A percentile compares a stretch with the other conserved stretches of the same genome.
phyloP scores from a whole-genome alignment of 1,284 basidiomycete species.

The Polyporus tsugae region DNA sequence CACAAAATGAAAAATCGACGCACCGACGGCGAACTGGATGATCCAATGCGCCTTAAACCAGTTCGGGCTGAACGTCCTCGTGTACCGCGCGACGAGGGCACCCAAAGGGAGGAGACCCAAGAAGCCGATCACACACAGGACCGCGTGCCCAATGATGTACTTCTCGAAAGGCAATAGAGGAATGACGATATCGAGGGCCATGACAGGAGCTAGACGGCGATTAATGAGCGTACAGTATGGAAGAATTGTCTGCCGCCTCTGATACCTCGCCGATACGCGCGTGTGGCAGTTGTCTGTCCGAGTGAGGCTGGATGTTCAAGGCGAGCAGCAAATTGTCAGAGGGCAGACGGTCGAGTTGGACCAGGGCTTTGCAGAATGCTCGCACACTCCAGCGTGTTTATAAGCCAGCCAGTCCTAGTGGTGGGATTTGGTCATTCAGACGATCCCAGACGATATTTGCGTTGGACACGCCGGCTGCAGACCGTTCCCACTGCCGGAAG shows the following conservation, averaged over 20 bases:
- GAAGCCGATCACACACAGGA: slow-evolving; percentile 42
- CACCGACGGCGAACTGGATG: slow-evolving; percentile 39
- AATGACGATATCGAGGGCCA: slow-evolving; percentile 11
- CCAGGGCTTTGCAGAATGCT: slow-evolving; percentile 7
- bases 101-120: slow-evolving; percentile 43
- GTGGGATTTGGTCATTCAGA: slow-evolving; percentile 24
- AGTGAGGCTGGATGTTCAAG: neutral
- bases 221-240: slow-evolving; percentile 1
- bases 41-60: slow-evolving; percentile 43
- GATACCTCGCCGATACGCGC: neutral
- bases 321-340: slow-evolving; percentile 4
- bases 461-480: slow-evolving; percentile 8
- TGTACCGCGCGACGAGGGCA: slow-evolving; percentile 42
- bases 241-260: neutral
- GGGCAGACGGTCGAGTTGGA: slow-evolving; percentile 12
- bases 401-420: slow-evolving; percentile 28
- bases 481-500: slow-evolving; percentile 20
- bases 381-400: slow-evolving; percentile 16
- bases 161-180: slow-evolving; percentile 42
- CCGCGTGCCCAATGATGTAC: slow-evolving; percentile 49
- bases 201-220: slow-evolving; percentile 9
- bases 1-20: slow-evolving; percentile 12
- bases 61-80: slow-evolving; percentile 40
- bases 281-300: slow-evolving; percentile 7
- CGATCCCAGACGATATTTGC: slow-evolving; percentile 7